Base-by-base conservation (phyloP, 1,139 yeast genomes). In the Magnusiomyces suaveolens region DNA sequence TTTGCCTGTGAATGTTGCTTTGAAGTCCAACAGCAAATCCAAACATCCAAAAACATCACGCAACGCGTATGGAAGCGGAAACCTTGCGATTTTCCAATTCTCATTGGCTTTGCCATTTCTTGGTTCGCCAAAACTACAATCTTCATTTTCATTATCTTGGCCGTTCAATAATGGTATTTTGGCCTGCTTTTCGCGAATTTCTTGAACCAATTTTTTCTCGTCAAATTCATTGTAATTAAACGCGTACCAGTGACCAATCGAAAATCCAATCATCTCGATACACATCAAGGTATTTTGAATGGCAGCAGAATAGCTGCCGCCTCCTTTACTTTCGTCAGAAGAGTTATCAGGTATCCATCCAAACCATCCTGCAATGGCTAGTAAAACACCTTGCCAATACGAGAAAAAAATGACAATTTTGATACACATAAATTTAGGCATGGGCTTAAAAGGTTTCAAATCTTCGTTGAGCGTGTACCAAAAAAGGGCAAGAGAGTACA, bases 321-420 rank as follows among this genome's bases (percentile, higher is more conserved):
- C 16, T 21, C 44, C 25, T 36, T 36, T n/a, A 36, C 18, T 36
- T 10, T n/a, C 41, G 2, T 12, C 44, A 41, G 3, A 24, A 10
- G 25, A 64, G 29, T 66, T 69, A 23, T 63, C 65, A 16, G 70
- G 69, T 23, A 88, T 72, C 0, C 79, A 60, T 0, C 85, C 82
- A 46, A 81, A 68, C 61, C 77, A 76, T 59, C 78, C 81, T 44
- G 87, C 64, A 1, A 85, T 66, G 0, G 87, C 82, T 50, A 92
- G 73, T 0, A 83, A 63, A 26, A 90, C 76, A 0, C 96, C 92
- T 67, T 92, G 98, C 98, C 98, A 92, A 68, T 89, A 92, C 20
- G 96, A 87, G 41, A 96, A 97, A 75, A 92, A 92, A 55, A 94
- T 90, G 56, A 92, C 87, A 60, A 89, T 76, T 67, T 92, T 92